Base-by-base conservation (phyloP, 2,329 filamentous ascomycete genomes). In the Spiromastix sp. region DNA sequence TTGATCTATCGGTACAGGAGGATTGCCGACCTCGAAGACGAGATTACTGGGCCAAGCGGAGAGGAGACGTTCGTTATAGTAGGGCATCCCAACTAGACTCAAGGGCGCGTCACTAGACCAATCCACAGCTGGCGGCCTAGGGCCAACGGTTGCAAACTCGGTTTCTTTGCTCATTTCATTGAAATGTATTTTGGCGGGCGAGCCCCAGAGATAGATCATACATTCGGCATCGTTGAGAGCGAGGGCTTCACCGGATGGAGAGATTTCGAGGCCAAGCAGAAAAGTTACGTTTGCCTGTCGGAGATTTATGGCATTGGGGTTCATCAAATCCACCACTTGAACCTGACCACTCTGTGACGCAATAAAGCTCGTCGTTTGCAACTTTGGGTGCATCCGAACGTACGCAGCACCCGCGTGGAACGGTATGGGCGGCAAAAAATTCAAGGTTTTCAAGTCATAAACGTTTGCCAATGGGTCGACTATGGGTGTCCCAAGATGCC, bases 261-360 rank as follows among this genome's bases (percentile, higher is more conserved):
- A 85, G 46, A 95, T 78, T 48, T 94, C 86, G 44, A 95, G 77
- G 44, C 83, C 80, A 40, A 76, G 78, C 46, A 94, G 71, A 47
- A 81, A 85, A 1, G 79, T 71, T 4, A 87, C 75, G 48, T 87
- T 86, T 21, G 83, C 80, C 60, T 93, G 86, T 33, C 83, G 76
- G 34, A 94, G 76, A 47, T 82, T 87, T 52, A 85, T 85, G 13
- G 84, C 80, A 51, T 93, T 87, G 0, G 85, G 84, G 43, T 94
- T 94, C 76, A 93, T 85, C 4, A 98, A 72, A 57, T 98, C 91
- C 33, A 96, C 85, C 10, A 96, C 81, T 55, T 98, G 89, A 57
- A 98, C 82, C 57, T 95, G 86, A 1, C 93, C 91, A 28, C 77
- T 82, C 51, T 93, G 85, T 2, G 89, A 94, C 18, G 87, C 79